These are phyloP conservation scores for Gynandropsis gynandra DNA, from an alignment of 345 rosid species.

Conservation along the genomic window DNA sequence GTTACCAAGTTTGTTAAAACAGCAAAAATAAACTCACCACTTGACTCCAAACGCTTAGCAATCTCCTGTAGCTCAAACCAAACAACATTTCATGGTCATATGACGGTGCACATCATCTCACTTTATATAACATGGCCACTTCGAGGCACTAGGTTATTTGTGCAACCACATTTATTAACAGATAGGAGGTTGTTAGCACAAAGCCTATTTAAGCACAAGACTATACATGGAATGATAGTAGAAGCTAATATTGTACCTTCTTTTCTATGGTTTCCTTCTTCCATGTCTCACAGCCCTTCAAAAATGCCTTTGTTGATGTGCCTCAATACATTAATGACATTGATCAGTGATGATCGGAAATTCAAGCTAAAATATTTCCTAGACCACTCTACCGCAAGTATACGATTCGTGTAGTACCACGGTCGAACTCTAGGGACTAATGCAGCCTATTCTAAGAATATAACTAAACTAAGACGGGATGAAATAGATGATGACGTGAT, in stretches of 20 bases:
- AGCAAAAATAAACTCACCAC: constrained; percentile 32
- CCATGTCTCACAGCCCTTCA: constrained; percentile 82
- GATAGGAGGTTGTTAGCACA: too few species aligned
- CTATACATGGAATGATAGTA: not conserved
- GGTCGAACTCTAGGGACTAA: too few species aligned
- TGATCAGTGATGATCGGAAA: too few species aligned
- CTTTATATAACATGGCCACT: not conserved
- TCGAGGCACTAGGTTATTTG: not conserved
- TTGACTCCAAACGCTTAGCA: constrained; percentile 38
- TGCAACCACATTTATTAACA: too few species aligned
- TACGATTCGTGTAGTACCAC: too few species aligned
- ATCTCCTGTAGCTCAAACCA: constrained; percentile 39
- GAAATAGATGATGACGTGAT: too few species aligned
- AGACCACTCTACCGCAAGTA: too few species aligned
- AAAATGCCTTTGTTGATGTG: constrained; percentile 76
- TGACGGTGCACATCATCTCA: not conserved
- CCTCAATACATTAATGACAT: constrained; percentile 32
- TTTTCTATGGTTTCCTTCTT: constrained; percentile 66
- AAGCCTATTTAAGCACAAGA: not conserved
- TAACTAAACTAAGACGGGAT: too few species aligned
- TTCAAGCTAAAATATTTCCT: too few species aligned
- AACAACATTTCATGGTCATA: not conserved
- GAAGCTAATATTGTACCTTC: constrained; percentile 26
- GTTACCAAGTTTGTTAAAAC: constrained; percentile 1
- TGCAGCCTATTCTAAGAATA: too few species aligned